phyloP scores from a whole-genome alignment of 2,329 filamentous ascomycete species.

The Fusarium sp. region DNA sequence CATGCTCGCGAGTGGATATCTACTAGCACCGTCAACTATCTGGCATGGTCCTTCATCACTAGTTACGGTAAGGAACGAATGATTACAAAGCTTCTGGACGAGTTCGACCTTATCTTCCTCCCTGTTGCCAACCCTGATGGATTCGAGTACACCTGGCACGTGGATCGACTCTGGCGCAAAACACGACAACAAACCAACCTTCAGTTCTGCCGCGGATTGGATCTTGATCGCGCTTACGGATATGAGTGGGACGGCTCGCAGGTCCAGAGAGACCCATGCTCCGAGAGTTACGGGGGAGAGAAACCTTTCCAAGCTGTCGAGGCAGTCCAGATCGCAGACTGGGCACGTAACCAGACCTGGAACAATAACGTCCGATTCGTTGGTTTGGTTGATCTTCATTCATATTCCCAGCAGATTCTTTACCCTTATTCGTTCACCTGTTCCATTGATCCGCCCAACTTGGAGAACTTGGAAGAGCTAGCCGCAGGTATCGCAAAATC shows the following conservation, averaged over 20 bases:
- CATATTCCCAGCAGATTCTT: slow-evolving; percentile 93
- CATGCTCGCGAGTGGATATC: slow-evolving; percentile 98
- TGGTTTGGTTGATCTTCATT: slow-evolving; percentile 91
- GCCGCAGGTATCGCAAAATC: slow-evolving; percentile 89
- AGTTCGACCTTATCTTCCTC: slow-evolving; percentile 89
- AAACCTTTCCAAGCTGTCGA: slow-evolving; percentile 87
- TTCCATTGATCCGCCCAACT: slow-evolving; percentile 78
- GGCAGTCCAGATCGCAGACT: slow-evolving; percentile 78
- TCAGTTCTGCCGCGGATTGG: slow-evolving; percentile 86
- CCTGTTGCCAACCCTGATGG: slow-evolving; percentile 94
- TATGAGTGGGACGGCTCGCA: slow-evolving; percentile 83
- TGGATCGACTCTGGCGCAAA: slow-evolving; percentile 94
- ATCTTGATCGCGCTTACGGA: slow-evolving; percentile 88
- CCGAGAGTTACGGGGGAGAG: slow-evolving; percentile 88
- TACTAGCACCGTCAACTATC: slow-evolving; percentile 88
- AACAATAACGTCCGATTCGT: slow-evolving; percentile 81
- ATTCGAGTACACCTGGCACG: slow-evolving; percentile 92
- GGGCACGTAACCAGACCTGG: slow-evolving; percentile 83
- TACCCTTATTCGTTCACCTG: slow-evolving; percentile 94
- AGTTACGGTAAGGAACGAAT: slow-evolving; percentile 78
- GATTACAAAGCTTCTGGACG: slow-evolving; percentile 82
- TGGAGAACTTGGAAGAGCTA: slow-evolving; percentile 93
- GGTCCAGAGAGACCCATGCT: slow-evolving; percentile 82
- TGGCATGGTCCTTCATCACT: slow-evolving; percentile 89
- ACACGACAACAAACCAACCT: slow-evolving; percentile 86